Conservation (phyloP, 495 filamentous ascomycete genomes). For the Aspergillus kassunensis region DNA sequence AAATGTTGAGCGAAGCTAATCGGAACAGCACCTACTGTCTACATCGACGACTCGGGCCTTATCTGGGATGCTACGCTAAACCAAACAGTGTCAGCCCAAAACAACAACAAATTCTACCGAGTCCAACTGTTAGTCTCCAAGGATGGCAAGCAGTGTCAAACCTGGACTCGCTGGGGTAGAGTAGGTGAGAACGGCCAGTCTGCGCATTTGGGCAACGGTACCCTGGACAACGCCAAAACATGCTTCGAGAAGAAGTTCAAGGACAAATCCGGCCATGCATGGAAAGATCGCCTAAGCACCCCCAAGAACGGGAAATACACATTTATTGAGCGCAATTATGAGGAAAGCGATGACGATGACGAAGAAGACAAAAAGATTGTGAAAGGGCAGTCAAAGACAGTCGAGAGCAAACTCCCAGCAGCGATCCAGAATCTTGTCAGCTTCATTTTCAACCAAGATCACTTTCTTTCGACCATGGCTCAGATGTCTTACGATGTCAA, state of each 20-base stretch:
- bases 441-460: conserved; percentile 76
- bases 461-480: conserved; percentile 61
- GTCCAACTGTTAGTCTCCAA: conserved; percentile 45
- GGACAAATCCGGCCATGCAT: conserved; percentile 66
- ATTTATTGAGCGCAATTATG: conserved; percentile 69
- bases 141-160: conserved; percentile 33
- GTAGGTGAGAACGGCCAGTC: conserved; percentile 69
- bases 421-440: conserved; percentile 64
- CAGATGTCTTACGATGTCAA: conserved; percentile 70
- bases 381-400: conserved; percentile 22
- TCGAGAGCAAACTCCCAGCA: conserved; percentile 51
- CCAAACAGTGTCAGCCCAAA: conserved; percentile 47
- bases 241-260: conserved; percentile 74
- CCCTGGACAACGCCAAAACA: conserved; percentile 41
- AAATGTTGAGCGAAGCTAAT: neutral
- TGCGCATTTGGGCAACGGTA: conserved; percentile 39
- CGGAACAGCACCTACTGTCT: conserved; percentile 41
- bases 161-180: conserved; percentile 74
- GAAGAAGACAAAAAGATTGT: conserved; percentile 38
- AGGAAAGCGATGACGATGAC: conserved; percentile 61
- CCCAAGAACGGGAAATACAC: conserved; percentile 68
- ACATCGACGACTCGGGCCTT: conserved; percentile 57
- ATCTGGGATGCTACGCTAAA: conserved; percentile 59
- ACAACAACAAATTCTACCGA: conserved; percentile 74
- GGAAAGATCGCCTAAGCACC: conserved; percentile 56